These are phyloP conservation scores for Diplodia corticola DNA, from an alignment of 2,329 filamentous ascomycete species.

Conservation along the genomic window DNA sequence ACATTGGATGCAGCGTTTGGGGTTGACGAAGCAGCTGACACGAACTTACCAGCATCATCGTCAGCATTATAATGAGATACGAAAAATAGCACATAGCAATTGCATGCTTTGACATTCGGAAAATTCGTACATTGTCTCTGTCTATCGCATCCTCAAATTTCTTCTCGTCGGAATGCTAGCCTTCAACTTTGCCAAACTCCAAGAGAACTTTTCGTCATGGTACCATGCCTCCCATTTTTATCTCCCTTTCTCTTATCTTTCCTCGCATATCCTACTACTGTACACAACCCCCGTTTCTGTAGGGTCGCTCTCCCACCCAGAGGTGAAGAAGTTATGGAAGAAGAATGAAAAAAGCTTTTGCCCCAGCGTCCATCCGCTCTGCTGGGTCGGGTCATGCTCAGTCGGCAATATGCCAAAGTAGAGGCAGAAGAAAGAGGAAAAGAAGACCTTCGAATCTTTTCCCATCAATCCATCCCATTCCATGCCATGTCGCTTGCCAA, in stretches of 20 bases:
- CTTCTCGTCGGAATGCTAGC: not conserved
- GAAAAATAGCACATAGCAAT: too few relatives aligned
- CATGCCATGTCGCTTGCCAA: not conserved
- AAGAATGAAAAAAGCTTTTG: not conserved
- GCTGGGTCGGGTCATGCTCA: not conserved
- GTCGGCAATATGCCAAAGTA: not conserved
- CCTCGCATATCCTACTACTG: not conserved
- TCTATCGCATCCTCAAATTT: too few relatives aligned
- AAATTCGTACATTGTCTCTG: too few relatives aligned
- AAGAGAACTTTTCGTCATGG: not conserved
- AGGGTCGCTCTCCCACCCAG: not conserved
- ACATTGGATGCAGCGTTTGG: too few relatives aligned
- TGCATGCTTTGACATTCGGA: too few relatives aligned
- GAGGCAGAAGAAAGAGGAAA: not conserved
- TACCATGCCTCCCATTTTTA: not conserved
- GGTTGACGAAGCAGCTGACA: too few relatives aligned
- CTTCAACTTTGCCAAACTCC: not conserved
- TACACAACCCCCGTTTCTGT: not conserved
- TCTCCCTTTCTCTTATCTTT: not conserved
- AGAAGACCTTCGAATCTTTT: not conserved
- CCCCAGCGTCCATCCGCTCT: not conserved
- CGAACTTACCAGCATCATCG: too few relatives aligned
- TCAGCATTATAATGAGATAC: too few relatives aligned
- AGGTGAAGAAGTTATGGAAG: not conserved
- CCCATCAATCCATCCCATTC: not conserved